A percentile compares a stretch with the other conserved stretches of the same genome.
Conservation (phyloP, 2,329 filamentous ascomycete species). For the Colletotrichum musicola region DNA sequence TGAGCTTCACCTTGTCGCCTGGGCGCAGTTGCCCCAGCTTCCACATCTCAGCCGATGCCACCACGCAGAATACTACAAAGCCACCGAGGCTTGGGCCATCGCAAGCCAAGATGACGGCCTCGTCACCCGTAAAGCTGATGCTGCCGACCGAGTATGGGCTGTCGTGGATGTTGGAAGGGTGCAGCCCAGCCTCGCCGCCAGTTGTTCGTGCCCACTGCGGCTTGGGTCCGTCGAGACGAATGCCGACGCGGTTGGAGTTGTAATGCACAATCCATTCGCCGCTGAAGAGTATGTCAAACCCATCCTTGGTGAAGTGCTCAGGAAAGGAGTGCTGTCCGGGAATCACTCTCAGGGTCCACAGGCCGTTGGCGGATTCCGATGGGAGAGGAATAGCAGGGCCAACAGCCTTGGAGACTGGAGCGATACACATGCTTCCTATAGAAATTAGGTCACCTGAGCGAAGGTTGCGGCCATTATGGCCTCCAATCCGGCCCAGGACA, state of each 20-base stretch:
- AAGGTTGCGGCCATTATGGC: conserved; percentile 50
- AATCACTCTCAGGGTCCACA: conserved; percentile 50
- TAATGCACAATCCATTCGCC: conserved; percentile 54
- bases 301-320: conserved; percentile 51
- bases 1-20: conserved; percentile 53
- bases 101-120: conserved; percentile 52
- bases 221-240: conserved; percentile 53
- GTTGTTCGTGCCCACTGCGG: conserved; percentile 53
- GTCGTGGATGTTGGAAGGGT: conserved; percentile 58
- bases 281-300: conserved; percentile 48
- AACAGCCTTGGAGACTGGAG: not conserved
- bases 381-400: conserved; percentile 41
- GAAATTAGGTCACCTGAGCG: conserved; percentile 47
- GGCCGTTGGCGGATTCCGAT: conserved; percentile 41
- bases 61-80: conserved; percentile 54
- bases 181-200: conserved; percentile 54
- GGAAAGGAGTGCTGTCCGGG: conserved; percentile 55
- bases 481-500: conserved; percentile 49
- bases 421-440: conserved; percentile 28
- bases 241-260: conserved; percentile 56
- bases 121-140: conserved; percentile 58
- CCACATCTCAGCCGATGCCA: conserved; percentile 55
- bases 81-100: conserved; percentile 58
- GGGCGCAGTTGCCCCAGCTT: conserved; percentile 56
- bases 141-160: conserved; percentile 55